Conservation (phyloP, 306 rosid genomes). For the Quercus parvula region DNA sequence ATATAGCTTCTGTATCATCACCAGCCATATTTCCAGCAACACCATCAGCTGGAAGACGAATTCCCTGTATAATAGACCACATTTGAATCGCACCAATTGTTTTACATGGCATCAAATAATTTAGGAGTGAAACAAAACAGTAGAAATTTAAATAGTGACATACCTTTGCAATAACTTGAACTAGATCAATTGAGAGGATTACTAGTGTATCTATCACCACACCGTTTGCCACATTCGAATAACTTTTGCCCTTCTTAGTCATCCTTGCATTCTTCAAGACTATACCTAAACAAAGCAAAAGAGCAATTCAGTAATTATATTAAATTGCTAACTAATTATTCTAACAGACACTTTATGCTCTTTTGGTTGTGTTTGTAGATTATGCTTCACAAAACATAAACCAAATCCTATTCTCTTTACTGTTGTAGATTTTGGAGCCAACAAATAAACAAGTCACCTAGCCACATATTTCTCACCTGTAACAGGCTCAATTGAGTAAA, state of each 20-base stretch:
- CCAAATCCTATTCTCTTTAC: background rate
- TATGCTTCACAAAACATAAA: background rate
- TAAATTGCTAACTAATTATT: background rate
- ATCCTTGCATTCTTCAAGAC: slow-evolving; percentile 82
- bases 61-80: slow-evolving; percentile 46
- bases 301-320: background rate
- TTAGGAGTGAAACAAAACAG: slow-evolving; percentile 5
- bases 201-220: slow-evolving; percentile 62
- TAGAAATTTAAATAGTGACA: slow-evolving; percentile 1
- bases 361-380: background rate
- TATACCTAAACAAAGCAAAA: slow-evolving; percentile 45
- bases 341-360: background rate
- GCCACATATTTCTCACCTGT: background rate
- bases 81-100: slow-evolving; percentile 14
- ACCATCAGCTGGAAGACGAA: slow-evolving; percentile 53
- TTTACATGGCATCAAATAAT: background rate
- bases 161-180: slow-evolving; percentile 85
- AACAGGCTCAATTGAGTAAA: background rate
- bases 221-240: slow-evolving; percentile 45
- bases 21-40: slow-evolving; percentile 44
- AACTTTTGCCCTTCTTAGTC: slow-evolving; percentile 60
- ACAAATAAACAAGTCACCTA: background rate
- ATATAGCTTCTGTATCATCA: slow-evolving; percentile 39
- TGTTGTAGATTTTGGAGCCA: background rate
- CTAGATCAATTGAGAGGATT: slow-evolving; percentile 63